Conservation (phyloP, 2,329 filamentous ascomycete species). For the Aureobasidium sp. region DNA sequence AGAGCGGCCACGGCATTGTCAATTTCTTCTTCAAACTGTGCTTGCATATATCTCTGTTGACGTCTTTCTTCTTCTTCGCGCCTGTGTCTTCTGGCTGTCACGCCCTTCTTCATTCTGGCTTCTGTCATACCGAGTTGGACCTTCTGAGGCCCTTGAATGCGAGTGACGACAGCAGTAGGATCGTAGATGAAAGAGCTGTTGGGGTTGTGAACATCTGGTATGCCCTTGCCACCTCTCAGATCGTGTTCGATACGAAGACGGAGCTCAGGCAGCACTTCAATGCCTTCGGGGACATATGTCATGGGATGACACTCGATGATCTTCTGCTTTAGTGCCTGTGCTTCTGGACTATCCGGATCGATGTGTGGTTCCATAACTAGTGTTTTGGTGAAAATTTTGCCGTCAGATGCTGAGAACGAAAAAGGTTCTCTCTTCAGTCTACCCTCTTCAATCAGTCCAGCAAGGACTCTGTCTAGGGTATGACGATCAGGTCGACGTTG, state of each 20-base stretch:
- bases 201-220: neutral
- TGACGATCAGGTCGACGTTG: slow-evolving; percentile 44
- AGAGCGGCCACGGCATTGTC: slow-evolving; percentile 15
- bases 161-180: neutral
- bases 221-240: neutral
- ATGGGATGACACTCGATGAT: slow-evolving; percentile 41
- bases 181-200: slow-evolving; percentile 23
- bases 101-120: slow-evolving; percentile 14
- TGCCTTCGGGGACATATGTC: slow-evolving; percentile 40
- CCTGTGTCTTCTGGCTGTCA: slow-evolving; percentile 10
- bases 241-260: slow-evolving; percentile 20
- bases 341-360: slow-evolving; percentile 36
- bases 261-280: slow-evolving; percentile 31
- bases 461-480: slow-evolving; percentile 46
- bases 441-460: slow-evolving; percentile 42
- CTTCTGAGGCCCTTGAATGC: neutral
- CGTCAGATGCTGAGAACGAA: slow-evolving; percentile 42
- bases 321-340: slow-evolving; percentile 43
- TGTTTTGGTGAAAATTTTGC: slow-evolving; percentile 42
- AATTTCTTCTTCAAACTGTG: slow-evolving; percentile 17
- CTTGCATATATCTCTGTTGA: slow-evolving; percentile 14
- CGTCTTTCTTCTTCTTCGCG: slow-evolving; percentile 16
- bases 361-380: slow-evolving; percentile 45
- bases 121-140: slow-evolving; percentile 18
- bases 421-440: slow-evolving; percentile 49